Evolutionary conservation across 106 monocot genomes (phyloP).

Genomic region (Allium fistulosum): DNA sequence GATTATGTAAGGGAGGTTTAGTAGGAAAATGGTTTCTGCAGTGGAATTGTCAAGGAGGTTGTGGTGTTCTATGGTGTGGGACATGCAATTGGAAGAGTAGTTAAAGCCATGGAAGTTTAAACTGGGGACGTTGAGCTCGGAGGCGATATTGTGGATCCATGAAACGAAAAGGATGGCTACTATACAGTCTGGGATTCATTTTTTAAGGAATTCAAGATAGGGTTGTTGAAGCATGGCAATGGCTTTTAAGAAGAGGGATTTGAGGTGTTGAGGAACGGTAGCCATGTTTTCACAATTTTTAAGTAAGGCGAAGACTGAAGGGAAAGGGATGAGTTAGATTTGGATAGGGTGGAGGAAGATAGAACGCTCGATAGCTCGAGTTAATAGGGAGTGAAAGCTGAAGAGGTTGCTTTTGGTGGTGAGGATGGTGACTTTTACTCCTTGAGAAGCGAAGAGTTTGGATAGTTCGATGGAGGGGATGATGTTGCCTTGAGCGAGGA

Average conservation of each 20-base stretch:
- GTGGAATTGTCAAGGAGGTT: background rate
- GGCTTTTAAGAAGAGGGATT: background rate
- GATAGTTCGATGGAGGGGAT: too few relatives aligned
- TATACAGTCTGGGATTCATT: background rate
- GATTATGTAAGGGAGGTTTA: background rate
- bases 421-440: background rate
- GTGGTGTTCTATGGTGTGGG: too few relatives aligned
- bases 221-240: background rate
- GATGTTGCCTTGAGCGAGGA: background rate
- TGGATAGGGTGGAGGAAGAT: background rate
- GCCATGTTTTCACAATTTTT: background rate
- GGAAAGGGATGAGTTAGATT: background rate
- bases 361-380: too few relatives aligned
- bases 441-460: background rate
- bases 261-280: too few relatives aligned
- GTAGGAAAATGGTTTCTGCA: background rate
- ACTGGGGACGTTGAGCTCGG: constrained; percentile 13
- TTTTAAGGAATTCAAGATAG: background rate
- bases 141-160: constrained; percentile 6
- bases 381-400: background rate
- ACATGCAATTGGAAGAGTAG: background rate
- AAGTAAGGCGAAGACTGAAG: background rate
- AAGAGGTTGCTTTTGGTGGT: too few relatives aligned
- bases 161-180: constrained; percentile 1
- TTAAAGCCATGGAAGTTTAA: constrained; percentile 15